A percentile compares a stretch with the other conserved stretches of the same genome.
These are phyloP conservation scores for Hanseniaspora opuntiae DNA, from an alignment of 805 yeast genomes.

Conservation along the genomic window DNA sequence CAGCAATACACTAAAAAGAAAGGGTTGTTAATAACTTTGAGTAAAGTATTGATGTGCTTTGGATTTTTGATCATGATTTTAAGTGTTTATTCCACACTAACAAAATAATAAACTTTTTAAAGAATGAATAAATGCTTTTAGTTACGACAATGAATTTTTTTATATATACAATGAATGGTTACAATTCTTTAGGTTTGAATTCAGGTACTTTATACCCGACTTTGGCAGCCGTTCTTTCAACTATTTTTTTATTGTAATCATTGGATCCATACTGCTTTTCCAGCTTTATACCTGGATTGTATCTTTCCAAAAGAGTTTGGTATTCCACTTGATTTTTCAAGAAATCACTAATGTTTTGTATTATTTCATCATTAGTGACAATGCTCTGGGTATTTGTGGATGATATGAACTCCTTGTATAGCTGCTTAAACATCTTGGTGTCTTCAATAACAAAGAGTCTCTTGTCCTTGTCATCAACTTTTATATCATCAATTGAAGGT, in stretches of 20 bases:
- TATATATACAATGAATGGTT: neutral
- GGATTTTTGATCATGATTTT: conserved; percentile 59
- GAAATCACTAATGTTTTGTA: conserved; percentile 37
- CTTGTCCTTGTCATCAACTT: conserved; percentile 10
- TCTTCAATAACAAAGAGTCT: conserved; percentile 14
- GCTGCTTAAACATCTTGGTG: conserved; percentile 16
- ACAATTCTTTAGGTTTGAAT: neutral
- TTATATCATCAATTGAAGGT: conserved; percentile 14
- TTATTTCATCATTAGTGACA: conserved; percentile 13
- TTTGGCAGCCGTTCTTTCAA: conserved; percentile 64
- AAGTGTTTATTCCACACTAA: conserved; percentile 36
- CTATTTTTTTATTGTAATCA: conserved; percentile 36
- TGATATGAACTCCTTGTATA: conserved; percentile 15
- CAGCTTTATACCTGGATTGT: conserved; percentile 72
- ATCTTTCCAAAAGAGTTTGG: conserved; percentile 65
- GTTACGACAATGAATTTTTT: neutral
- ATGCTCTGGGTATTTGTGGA: neutral
- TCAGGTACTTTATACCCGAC: conserved; percentile 71
- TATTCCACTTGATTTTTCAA: conserved; percentile 63
- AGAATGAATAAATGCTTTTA: neutral
- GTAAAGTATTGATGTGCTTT: conserved; percentile 48
- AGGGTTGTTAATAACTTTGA: conserved; percentile 22
- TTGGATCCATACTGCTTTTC: conserved; percentile 34
- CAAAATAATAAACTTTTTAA: conserved; percentile 5
- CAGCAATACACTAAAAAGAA: conserved; percentile 16